Conservation (phyloP, 2,329 filamentous ascomycete genomes). For the Cladophialophora yegresii region DNA sequence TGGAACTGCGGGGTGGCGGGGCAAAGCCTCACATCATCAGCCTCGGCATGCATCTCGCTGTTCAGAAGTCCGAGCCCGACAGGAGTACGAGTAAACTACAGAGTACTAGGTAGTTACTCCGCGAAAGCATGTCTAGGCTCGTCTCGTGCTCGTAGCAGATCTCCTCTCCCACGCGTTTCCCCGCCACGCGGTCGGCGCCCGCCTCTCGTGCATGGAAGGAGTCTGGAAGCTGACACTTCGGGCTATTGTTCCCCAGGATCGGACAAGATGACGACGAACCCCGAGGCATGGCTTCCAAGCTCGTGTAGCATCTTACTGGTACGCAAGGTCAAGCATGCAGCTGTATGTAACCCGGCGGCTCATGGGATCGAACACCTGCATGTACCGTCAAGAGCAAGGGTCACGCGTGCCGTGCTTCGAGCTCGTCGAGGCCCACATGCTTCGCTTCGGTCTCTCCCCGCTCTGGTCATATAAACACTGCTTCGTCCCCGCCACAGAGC, state of each 20-base stretch:
- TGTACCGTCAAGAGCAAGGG: conserved; percentile 21
- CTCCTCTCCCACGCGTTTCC: neutral
- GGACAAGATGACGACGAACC: neutral
- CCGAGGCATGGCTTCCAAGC: neutral
- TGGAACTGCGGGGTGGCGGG: neutral
- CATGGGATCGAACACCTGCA: neutral
- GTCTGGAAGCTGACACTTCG: neutral
- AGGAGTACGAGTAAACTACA: neutral
- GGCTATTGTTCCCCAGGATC: conserved; percentile 2
- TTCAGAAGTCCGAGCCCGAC: neutral
- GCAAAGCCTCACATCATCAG: neutral
- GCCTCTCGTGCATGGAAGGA: neutral
- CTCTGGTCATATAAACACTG: conserved; percentile 23
- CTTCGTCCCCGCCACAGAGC: conserved; percentile 22
- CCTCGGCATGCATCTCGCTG: conserved; percentile 3
- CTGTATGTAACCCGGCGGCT: conserved; percentile 9
- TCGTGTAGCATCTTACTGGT: conserved; percentile 3
- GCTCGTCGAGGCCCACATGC: conserved; percentile 21
- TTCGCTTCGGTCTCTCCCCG: conserved; percentile 21
- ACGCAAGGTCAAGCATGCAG: neutral
- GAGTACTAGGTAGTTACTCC: neutral
- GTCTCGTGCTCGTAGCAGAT: neutral
- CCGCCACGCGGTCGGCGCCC: neutral
- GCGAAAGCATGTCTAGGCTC: neutral
- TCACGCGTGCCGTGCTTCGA: conserved; percentile 4